Evolutionary conservation across 768 basidiomycete genomes (phyloP), one percentile per base, ranked within the genome.

Genomic region (Obba rivulosa): DNA sequence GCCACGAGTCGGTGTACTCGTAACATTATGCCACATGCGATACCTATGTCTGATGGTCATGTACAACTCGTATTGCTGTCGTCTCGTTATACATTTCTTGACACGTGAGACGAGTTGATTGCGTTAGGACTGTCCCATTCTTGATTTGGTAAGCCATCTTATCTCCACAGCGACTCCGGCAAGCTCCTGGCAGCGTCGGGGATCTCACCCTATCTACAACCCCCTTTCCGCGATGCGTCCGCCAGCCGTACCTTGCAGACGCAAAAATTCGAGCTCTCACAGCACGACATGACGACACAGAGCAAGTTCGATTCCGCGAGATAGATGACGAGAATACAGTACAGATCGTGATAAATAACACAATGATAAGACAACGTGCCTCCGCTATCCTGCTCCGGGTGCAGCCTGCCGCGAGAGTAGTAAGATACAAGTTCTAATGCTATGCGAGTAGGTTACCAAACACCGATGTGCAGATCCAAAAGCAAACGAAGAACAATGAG

Each of bases 1-100:
- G 80, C 58, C 88, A 92, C 63, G 88, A 79, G 59, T 66, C 68
- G 28, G 46, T 55, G 41, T 50, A 49, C 36, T 56, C 49, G 38
- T 50, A 40, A 31, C 28, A 31, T 31, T 31, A 31, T 31, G 28
- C 28, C 28, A 22, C 38, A 22, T 39, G 21, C 38, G 16, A 5
- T n/a, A 16, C 21, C n/a, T 39, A 39, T 39, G 38, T 39, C n/a
- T 39, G 8, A 31, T 31, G 28, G 5, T 13, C 28, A 31, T 31
- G 28, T 31, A 31, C 28, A 31, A 31, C 28, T 31, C 28, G 28
- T 7, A 31, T 31, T 31, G 28, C 28, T 31, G 28, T 31, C 28
- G 28, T 31, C 13, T 13, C 13, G 28, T 31, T 31, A 31, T 31
- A 13, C 28, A 31, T 31, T 31, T 31, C 13, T 31, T 31, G 28